phyloP scores from a whole-genome alignment of 495 filamentous ascomycete genomes.

The Mytilinidion resinicola region DNA sequence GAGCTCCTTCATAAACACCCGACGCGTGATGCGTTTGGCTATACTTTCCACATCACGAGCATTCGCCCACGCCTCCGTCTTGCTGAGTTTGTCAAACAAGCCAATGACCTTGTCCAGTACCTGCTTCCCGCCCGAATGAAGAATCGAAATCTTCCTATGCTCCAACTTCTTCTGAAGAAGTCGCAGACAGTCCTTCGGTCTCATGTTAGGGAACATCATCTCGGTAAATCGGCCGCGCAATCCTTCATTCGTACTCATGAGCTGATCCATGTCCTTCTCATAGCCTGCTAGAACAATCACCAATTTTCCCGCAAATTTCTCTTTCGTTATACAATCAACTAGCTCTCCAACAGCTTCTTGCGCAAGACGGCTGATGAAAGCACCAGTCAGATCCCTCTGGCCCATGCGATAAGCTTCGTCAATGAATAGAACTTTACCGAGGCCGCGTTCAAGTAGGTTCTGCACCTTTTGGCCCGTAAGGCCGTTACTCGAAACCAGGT shows the following conservation, averaged over 20 bases:
- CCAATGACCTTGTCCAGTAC: neutral
- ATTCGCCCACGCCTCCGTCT: slow-evolving; percentile 3
- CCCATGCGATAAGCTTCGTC: slow-evolving; percentile 11
- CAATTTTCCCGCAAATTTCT: neutral
- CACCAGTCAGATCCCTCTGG: no score
- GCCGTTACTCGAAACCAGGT: slow-evolving; percentile 55
- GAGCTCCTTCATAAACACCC: no score
- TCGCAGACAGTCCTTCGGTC: neutral
- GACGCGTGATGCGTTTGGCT: no score
- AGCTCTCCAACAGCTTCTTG: slow-evolving; percentile 7
- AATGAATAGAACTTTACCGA: slow-evolving; percentile 16
- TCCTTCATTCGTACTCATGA: neutral
- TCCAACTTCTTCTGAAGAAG: slow-evolving; percentile 3
- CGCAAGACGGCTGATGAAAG: no score
- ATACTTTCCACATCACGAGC: slow-evolving; percentile 3
- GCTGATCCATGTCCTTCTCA: slow-evolving; percentile 5
- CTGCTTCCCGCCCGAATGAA: neutral
- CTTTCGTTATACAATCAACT: slow-evolving; percentile 1
- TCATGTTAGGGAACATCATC: slow-evolving; percentile 3
- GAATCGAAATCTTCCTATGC: neutral
- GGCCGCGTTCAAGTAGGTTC: slow-evolving; percentile 34
- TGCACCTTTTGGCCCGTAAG: slow-evolving; percentile 46
- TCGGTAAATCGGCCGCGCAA: slow-evolving; percentile 3
- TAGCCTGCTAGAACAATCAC: slow-evolving; percentile 10
- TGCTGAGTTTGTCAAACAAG: neutral